These are phyloP conservation scores for Boletus coccyginus DNA, from an alignment of 768 basidiomycete genomes.

Conservation along the genomic window DNA sequence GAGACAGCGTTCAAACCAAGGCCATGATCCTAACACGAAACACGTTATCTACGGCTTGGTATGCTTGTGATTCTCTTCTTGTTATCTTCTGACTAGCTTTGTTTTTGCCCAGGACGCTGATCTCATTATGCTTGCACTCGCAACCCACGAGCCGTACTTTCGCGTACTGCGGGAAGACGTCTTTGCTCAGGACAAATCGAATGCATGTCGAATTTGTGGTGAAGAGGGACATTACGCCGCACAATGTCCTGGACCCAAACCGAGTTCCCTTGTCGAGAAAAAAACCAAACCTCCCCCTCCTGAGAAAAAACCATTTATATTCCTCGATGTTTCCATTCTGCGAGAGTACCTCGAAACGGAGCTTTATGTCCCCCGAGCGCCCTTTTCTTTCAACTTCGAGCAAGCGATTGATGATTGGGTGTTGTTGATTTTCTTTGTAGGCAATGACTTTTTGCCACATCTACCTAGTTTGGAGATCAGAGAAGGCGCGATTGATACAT, in stretches of 20 bases:
- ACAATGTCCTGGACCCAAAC: constrained; percentile 83
- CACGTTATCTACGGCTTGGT: constrained; percentile 99
- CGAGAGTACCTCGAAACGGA: constrained; percentile 98
- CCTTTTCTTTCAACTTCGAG: constrained; percentile 91
- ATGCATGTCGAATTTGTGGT: constrained; percentile 88
- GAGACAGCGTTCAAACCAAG: constrained; percentile 79
- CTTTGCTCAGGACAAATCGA: constrained; percentile 79
- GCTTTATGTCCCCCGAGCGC: constrained; percentile 72
- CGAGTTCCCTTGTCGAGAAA: constrained; percentile 43
- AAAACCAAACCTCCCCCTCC: constrained; percentile 48
- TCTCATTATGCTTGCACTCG: constrained; percentile 96
- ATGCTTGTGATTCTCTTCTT: constrained; percentile 24
- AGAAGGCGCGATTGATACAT: constrained; percentile 97
- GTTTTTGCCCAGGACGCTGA: constrained; percentile 77
- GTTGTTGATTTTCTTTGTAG: constrained; percentile 99
- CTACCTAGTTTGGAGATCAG: constrained; percentile 97
- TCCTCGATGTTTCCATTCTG: constrained; percentile 93
- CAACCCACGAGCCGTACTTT: constrained; percentile 98
- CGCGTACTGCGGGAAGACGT: constrained; percentile 97
- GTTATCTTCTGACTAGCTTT: constrained; percentile 7
- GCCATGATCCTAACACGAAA: constrained; percentile 91
- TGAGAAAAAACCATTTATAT: constrained; percentile 92
- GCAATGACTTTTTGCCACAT: constrained; percentile 97
- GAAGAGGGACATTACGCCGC: constrained; percentile 94
- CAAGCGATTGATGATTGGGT: constrained; percentile 99